Evolutionary conservation across 805 yeast species (phyloP), one percentile per base, ranked within the genome.

Genomic region (Nakazawaea sp.): DNA sequence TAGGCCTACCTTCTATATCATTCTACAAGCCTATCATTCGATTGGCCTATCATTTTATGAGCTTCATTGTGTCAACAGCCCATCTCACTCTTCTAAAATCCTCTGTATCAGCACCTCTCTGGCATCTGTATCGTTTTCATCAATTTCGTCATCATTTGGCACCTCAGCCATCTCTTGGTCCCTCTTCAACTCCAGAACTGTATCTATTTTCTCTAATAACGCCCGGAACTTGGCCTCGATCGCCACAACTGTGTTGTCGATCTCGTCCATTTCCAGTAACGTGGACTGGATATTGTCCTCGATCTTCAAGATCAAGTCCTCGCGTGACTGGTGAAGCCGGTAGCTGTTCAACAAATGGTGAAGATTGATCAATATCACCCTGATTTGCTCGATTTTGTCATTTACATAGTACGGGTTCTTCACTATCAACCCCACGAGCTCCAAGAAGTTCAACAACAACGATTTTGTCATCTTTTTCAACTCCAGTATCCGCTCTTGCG

Each of bases 251-350:
- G 41, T 38, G 11, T 15, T 13, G 21, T 38, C 19, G 4, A 38
- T 38, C 8, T 17, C 23, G 12, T 33, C 32, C 18, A 38, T 30
- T 20, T 38, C 41, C 30, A 33, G 19, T 21, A 29, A 21, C 13
- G 37, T 38, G 11, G 80, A 81, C 4, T 57, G 51, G 35, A 66
- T 65, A 48, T 81, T 82, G 30, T 69, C 65, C 34, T 74, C 83
- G 24, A 90, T 73, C 51, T 83, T 64, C 66, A 86, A 67, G 30
- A 88, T 85, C 45, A 92, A 65, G 34, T 89, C 80, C 51, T 92
- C 98, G 36, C 97, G 68, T 3, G 95, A 82, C 54, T 92, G 98
- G 58, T 92, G 97, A 3, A 97, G 92, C 43, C 98, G 68, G 58
- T 92, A 92, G 36, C 89, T 88, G 55, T 92, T 92, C 41, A 92